Conservation (phyloP, 2,329 filamentous ascomycete genomes). For the Colletotrichum nymphaeae region DNA sequence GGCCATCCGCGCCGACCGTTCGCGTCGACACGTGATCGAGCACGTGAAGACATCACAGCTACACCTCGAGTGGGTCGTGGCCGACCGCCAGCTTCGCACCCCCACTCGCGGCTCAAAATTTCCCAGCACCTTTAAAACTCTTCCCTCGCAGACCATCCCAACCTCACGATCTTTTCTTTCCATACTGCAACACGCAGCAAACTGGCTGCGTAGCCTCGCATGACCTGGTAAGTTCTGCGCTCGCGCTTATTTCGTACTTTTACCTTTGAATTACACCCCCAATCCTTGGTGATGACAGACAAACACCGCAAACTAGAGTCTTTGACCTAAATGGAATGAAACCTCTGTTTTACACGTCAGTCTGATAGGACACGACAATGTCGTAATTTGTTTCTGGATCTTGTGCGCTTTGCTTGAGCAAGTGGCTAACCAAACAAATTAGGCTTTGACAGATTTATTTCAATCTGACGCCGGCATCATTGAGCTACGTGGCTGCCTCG, state of each 20-base stretch:
- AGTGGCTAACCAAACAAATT: constrained; percentile 12
- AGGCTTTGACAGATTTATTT: constrained; percentile 19
- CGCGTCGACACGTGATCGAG: constrained; percentile 44
- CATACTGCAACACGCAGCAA: constrained; percentile 19
- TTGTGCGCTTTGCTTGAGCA: background rate
- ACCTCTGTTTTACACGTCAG: constrained; percentile 90
- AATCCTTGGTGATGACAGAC: constrained; percentile 79
- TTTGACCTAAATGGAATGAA: constrained; percentile 90
- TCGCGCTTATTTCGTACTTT: constrained; percentile 26
- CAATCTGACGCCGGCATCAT: constrained; percentile 9
- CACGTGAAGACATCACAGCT: constrained; percentile 20
- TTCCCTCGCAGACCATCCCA: constrained; percentile 27
- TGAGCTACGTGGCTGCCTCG: background rate
- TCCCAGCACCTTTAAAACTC: constrained; percentile 39
- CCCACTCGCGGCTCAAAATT: constrained; percentile 33
- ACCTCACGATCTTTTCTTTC: constrained; percentile 21
- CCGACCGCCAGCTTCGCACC: constrained; percentile 34
- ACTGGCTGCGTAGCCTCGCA: constrained; percentile 21
- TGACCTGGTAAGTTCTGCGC: constrained; percentile 40
- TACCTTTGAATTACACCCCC: background rate
- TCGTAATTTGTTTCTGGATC: constrained; percentile 10
- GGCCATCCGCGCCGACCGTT: background rate
- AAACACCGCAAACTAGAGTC: constrained; percentile 96
- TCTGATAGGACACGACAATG: constrained; percentile 70
- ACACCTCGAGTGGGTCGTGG: constrained; percentile 30